Base-by-base conservation (phyloP, 768 basidiomycete genomes). In the Russula abietina region DNA sequence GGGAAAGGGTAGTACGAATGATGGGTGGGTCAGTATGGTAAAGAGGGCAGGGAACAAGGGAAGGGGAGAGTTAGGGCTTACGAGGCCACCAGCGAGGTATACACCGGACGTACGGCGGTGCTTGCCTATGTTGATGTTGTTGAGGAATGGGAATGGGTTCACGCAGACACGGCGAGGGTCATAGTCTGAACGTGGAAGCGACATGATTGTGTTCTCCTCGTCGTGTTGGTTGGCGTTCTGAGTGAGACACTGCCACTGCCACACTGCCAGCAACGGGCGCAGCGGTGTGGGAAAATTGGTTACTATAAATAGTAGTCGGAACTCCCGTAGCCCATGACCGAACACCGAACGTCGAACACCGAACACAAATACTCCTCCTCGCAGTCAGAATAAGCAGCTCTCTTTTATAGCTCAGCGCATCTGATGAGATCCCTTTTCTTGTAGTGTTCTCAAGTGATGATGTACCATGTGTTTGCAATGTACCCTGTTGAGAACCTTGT, bases 31-130 rank as follows among this genome's bases (percentile, higher is more conserved):
- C 36, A n/a, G 59, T n/a, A n/a, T n/a, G n/a, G n/a, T n/a, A 45
- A 51, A 30, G 56, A 48, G 59, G 9, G 62, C n/a, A 57, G 4
- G 41, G 28, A 12, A 32, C 7, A 57, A 6, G 48, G n/a, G 60
- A 43, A 56, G 48, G 49, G 57, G 12, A 28, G 28, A 43, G 41
- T n/a, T n/a, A 17, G 4, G 57, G 83, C 93, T 66, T 71, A 98
- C 95, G 66, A 99, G 78, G 54, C 86, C 95, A 46, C 96, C 96
- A 1, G 94, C 89, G 60, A 93, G 76, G 73, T 98, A 98, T 12
- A 98, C 88, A 22, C 94, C 93, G 22, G 92, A 78, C 2, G 91
- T 84, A 30, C 94, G 79, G 65, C 86, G 85, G 75, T 93, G 85
- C 73, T 80, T 90, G 59, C 86, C 88, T 4, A 96, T 74, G 43